These are phyloP conservation scores for Fraxinus floribunda DNA, from an alignment of 305 asterid genomes.

Conservation along the genomic window DNA sequence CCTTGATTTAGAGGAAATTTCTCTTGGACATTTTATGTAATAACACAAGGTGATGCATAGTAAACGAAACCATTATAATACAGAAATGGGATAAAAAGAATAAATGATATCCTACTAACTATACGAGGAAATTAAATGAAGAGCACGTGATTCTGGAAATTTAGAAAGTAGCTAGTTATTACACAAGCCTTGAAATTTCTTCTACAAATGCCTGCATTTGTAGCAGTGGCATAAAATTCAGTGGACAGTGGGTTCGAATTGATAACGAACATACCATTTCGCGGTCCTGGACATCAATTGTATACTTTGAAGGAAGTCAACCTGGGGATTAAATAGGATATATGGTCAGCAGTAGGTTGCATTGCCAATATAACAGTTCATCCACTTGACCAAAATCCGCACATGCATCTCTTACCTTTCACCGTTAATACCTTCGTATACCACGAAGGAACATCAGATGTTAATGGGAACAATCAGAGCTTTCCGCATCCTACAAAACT, in stretches of 20 bases:
- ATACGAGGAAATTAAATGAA: background rate
- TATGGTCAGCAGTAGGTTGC: background rate
- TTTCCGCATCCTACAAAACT: conserved; percentile 10
- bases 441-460: background rate
- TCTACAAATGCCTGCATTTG: background rate
- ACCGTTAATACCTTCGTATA: background rate
- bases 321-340: background rate
- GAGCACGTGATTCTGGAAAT: background rate
- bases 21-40: background rate
- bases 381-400: background rate
- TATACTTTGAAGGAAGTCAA: background rate
- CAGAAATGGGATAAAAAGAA: background rate
- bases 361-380: background rate
- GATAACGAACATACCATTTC: background rate
- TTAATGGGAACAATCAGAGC: background rate
- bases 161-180: background rate
- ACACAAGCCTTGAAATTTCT: background rate
- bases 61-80: background rate
- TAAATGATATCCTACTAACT: background rate
- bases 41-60: background rate
- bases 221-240: background rate
- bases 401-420: background rate
- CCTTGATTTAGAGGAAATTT: background rate
- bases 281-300: background rate
- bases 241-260: background rate